These are phyloP conservation scores for Amylostereum areolatum DNA, from an alignment of 1,284 basidiomycete species.

Conservation along the genomic window DNA sequence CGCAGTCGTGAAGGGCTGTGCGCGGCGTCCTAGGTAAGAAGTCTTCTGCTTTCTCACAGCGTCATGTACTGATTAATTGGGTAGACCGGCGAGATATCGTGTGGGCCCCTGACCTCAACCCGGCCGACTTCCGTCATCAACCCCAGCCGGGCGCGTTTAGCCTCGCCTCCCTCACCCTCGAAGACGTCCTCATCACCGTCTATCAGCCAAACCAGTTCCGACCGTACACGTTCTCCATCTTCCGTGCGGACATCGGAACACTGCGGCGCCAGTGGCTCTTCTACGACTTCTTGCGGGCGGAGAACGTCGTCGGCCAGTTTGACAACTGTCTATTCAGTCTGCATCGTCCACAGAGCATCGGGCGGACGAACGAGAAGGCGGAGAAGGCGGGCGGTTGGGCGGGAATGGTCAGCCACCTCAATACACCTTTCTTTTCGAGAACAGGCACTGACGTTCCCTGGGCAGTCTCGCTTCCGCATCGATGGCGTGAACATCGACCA, in stretches of 20 bases:
- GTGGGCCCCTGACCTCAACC: constrained; percentile 82
- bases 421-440: constrained; percentile 1
- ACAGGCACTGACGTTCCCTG: constrained; percentile 2
- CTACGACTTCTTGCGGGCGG: constrained; percentile 88
- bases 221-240: constrained; percentile 93
- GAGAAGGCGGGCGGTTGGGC: constrained; percentile 78
- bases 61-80: background rate
- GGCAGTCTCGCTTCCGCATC: constrained; percentile 87
- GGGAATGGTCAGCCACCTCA: constrained; percentile 65
- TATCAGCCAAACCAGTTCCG: constrained; percentile 92
- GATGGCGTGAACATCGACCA: constrained; percentile 98
- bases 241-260: constrained; percentile 82
- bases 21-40: constrained; percentile 85
- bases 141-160: constrained; percentile 85
- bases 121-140: constrained; percentile 74
- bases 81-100: constrained; percentile 85
- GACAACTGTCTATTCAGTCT: constrained; percentile 97
- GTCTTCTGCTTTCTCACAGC: background rate
- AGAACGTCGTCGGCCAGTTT: constrained; percentile 94
- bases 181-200: constrained; percentile 92
- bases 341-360: constrained; percentile 95
- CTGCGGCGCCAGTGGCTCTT: constrained; percentile 95
- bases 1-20: constrained; percentile 89
- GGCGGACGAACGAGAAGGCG: constrained; percentile 81
- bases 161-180: constrained; percentile 82